phyloP scores from a whole-genome alignment of 2,329 filamentous ascomycete genomes.

The Talaromyces amestolkiae region DNA sequence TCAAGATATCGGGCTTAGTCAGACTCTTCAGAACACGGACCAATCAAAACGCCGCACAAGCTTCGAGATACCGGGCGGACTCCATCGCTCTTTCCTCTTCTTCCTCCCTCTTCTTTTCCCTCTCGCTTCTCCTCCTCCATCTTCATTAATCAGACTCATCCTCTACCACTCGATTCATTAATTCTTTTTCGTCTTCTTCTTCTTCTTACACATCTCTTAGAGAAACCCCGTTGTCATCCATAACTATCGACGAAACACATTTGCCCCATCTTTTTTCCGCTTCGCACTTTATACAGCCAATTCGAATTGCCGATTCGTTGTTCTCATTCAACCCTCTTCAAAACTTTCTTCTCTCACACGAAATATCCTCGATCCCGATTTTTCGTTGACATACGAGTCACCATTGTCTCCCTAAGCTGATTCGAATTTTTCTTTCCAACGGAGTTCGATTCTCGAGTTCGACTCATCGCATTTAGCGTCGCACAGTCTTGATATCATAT shows the following conservation, averaged over 20 bases:
- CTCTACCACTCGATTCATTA: background rate
- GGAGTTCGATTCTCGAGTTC: background rate
- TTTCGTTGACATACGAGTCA: background rate
- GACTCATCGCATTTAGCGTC: conserved; percentile 13
- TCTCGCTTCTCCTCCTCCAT: background rate
- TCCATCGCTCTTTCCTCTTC: conserved; percentile 7
- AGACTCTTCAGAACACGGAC: conserved; percentile 1
- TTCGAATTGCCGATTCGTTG: background rate
- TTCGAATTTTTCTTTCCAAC: background rate
- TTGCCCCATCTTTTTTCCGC: conserved; percentile 5
- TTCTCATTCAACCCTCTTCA: background rate
- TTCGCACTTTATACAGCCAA: conserved; percentile 1
- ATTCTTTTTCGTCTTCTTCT: background rate
- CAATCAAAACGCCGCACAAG: conserved; percentile 7
- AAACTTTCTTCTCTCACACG: background rate
- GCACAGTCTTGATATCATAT: conserved; percentile 15
- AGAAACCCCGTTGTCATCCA: background rate
- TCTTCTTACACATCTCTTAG: background rate
- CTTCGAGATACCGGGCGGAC: conserved; percentile 3
- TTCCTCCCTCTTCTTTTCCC: background rate
- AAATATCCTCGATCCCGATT: background rate
- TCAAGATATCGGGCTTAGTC: background rate
- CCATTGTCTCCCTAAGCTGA: background rate
- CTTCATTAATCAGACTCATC: background rate
- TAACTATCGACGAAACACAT: background rate